Base-by-base conservation (phyloP, 2,329 filamentous ascomycete species). In the Lomentospora prolificans region DNA sequence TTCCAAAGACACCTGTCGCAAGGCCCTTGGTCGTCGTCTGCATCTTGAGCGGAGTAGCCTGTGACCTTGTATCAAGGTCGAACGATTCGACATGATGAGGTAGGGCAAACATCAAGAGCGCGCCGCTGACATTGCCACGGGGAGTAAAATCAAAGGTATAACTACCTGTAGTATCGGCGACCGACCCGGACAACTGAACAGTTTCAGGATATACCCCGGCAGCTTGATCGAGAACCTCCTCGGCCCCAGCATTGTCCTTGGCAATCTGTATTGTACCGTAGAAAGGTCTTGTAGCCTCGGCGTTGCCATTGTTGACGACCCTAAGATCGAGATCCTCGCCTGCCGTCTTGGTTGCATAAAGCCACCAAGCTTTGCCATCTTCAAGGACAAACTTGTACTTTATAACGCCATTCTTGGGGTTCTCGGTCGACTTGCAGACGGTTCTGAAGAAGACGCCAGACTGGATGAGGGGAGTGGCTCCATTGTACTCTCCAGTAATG, bases 41-140 rank as follows among this genome's bases (percentile, higher is more conserved):
- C 54, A 97, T 72, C 59, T 80, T 75, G 1, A 94, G 67, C 3
- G 72, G 80, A 6, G 75, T 73, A 24, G 74, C 71, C 9, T 71
- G 72, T 7, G 81, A 82, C 33, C 61, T 64, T 2, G 79, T 82
- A 1, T 69, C 69, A 1, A 68, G 62, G 60, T 89, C 81, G 58
- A 97, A 91, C 0, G 88, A 90, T 30, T 82, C 74, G 3, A 89
- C 67, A 61, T 97, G 94, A 67, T 97, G 94, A 22, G 91, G 90
- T 51, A 99, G 73, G 14, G 88, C 89, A 67, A 87, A 96, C 85
- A 95, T 94, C 60, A 94, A 75, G 22, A 96, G 74, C 58, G 75
- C 79, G 14, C 80, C 73, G 5, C 72, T 68, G 14, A 75, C 66
- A 33, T 82, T 74, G 4, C 91, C 92, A 1, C 74, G 78, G 64